Conservation (phyloP, 179 eudicot species). For the Silene noctiflora region DNA sequence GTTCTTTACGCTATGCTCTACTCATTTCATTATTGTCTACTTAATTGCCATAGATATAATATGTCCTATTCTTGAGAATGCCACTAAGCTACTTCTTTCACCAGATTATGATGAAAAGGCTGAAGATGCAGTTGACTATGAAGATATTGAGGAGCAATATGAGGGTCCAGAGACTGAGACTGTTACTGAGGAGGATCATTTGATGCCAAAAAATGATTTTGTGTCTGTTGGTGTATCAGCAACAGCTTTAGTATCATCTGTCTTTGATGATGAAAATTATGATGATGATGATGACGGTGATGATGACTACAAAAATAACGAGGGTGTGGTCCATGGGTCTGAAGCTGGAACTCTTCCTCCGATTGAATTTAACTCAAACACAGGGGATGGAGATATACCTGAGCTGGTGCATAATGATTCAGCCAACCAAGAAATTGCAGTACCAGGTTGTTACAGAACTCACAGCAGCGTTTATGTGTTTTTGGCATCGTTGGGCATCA, state of each 20-base stretch:
- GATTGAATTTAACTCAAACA: slow-evolving; percentile 32
- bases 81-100: not conserved
- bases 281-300: slow-evolving; percentile 61
- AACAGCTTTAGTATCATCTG: slow-evolving; percentile 47
- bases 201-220: slow-evolving; percentile 67
- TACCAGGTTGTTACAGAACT: slow-evolving; percentile 30
- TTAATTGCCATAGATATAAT: not conserved
- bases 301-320: slow-evolving; percentile 41
- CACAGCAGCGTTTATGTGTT: not conserved
- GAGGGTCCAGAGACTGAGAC: slow-evolving; percentile 94
- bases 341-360: slow-evolving; percentile 35
- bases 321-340: slow-evolving; percentile 33
- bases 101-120: slow-evolving; percentile 93
- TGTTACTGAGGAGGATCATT: slow-evolving; percentile 84
- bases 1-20: not conserved
- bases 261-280: slow-evolving; percentile 93
- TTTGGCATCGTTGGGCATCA: not conserved
- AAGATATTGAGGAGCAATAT: slow-evolving; percentile 93
- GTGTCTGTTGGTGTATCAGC: slow-evolving; percentile 43
- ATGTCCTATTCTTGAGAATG: not conserved
- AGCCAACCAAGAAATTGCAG: slow-evolving; percentile 20
- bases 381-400: slow-evolving; percentile 20
- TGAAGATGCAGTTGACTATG: slow-evolving; percentile 96
- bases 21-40: not conserved
- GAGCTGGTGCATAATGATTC: slow-evolving; percentile 22